Base-by-base conservation (phyloP, 345 rosid species). In the Hibiscus trionum region DNA sequence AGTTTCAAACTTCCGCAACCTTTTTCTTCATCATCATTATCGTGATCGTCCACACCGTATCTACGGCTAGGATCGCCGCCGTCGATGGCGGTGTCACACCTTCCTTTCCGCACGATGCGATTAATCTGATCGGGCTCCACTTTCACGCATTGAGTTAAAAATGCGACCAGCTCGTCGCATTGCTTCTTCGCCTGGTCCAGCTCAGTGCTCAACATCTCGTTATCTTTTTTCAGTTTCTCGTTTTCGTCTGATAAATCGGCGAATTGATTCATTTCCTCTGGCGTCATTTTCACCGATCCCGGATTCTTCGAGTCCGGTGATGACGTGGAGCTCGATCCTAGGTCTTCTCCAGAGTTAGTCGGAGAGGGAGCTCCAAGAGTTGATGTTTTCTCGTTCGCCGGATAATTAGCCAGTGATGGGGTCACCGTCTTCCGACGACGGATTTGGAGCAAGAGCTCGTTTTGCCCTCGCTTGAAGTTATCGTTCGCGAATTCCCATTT, bases 401-500 rank as follows among this genome's bases (percentile, higher is more conserved):
- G 37, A 35, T 35, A 35, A 35, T 35, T 35, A 35, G 1, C 37
- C 7, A 35, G 76, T 21, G 79, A 24, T 55, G 81, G 16, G 1
- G 73, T 24, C 11, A 74, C 82, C 14, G 93, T 56, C 42, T 90
- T 91, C 12, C 98, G 87, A 19, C 89, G 86, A 1, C 86, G 79
- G 60, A 89, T 87, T n/a, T 81, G 86, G 9, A 83, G 27, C 33
- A 88, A 66, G 11, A 84, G 79, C 16, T 88, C 89, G 19, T 78
- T 87, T 3, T 82, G 78, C 49, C 86, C 96, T 74, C 83, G 80
- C 16, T 80, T 79, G 82, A 90, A 90, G 71, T 84, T 71, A 27
- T 90, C 91, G 81, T 90, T 90, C 14, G 88, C 88, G 53, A 90
- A 90, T 59, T 90, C 96, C 96, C 96, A 90, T 83, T 90, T 90